Evolutionary conservation across 2,329 filamentous ascomycete species (phyloP), one percentile per base, ranked within the genome.

Genomic region (Talaromyces sp.): DNA sequence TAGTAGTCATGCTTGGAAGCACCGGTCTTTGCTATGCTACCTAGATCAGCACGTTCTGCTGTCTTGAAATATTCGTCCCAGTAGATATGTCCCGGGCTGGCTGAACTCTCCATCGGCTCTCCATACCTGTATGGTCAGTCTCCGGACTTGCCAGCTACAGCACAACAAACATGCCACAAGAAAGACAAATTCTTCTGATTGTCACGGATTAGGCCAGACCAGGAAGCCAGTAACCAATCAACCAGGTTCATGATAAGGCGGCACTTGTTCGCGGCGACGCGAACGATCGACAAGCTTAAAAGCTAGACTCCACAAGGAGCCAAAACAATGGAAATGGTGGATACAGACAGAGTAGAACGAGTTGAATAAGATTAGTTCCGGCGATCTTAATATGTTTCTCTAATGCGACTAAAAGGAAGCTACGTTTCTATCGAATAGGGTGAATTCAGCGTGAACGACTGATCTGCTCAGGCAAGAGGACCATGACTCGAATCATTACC

Each of bases 311-410:
- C 52, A 56, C 52, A 56, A 39, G 52, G 52, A 5, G 14, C 11
- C 16, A 9, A 56, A 54, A 16, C 14, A 16, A 55, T 56, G 31
- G 25, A 14, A 21, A 25, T 25, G 16, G 33, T 35, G n/a, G 52
- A 37, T 23, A 21, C 46, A 18, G 5, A 14, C 9, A 5, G 4
- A 31, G 48, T 40, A 16, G 39, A 52, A 31, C 48, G 39, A 33
- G 18, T 25, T 33, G 23, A 16, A 25, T 39, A 23, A 37, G 31
- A 56, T 56, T 39, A 56, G 31, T 39, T 39, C n/a, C 11, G 52
- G 21, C 52, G 52, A 56, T 56, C 52, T 56, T 39, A 56, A 56
- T 48, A 35, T 56, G 12, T 56, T 2, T 12, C 31, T 56, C 52
- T 39, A 21, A 21, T 39, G 7, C 44, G 21, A 23, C 2, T 44